Evolutionary conservation across 306 rosid species (phyloP), one percentile per base, ranked within the genome.

Genomic region (Parietaria judaica): DNA sequence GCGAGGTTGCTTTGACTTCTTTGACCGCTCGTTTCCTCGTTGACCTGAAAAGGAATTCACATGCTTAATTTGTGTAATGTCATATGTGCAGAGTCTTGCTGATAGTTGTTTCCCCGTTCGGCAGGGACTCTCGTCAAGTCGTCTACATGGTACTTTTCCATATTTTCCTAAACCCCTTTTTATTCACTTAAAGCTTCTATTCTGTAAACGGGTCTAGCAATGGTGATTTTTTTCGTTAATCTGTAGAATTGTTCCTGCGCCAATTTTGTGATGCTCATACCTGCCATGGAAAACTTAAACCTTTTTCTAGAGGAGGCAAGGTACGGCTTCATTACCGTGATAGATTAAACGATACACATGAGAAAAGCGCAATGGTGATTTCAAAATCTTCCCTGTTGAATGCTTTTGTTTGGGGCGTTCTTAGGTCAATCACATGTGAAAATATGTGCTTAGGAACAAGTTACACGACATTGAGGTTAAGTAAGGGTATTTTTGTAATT

Each of bases 251-350:
- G 75, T 91, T 91, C 76, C 80, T 83, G 83, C 97, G 72, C 72
- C 97, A 91, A 75, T 87, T 87, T 76, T 91, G 98, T 77, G 92
- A 84, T 44, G 86, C 96, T 66, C 98, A 83, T 70, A 73, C 89
- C 63, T 91, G 98, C 86, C 85, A 83, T 0, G 84, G 86, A 57
- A 83, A 91, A 70, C 86, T 48, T 46, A 87, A 80, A 73, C 98
- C 86, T 50, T 91, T 91, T 59, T 71, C 91, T 12, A 88, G 89
- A 74, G 95, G 96, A 73, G 96, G 89, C 72, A 83, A 56, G 95
- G 98, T 91, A 76, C 69, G 66, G 61, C 70, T 59, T 64, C 70
- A 54, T 14, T 58, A 43, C 39, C 8, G 6, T 50, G 39, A n/a
- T 70, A 46, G 45, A 14, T 59, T 62, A 14, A 54, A 54, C 7